These are phyloP conservation scores for Entelexis sorbosivorans DNA, from an alignment of 1,139 yeast species.

Conservation along the genomic window DNA sequence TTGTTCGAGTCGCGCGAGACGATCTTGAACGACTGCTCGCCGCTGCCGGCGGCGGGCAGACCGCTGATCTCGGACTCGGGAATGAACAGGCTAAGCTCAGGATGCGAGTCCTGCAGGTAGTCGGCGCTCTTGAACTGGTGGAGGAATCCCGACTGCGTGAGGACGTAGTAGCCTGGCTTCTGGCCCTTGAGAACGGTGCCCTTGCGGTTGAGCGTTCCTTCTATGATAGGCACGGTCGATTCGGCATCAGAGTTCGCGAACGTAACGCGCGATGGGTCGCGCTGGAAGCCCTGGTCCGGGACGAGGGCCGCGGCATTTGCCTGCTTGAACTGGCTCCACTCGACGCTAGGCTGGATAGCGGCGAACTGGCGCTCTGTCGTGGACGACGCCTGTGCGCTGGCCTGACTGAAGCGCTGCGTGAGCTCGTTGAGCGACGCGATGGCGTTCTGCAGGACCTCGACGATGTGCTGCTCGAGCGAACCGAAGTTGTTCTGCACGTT, in stretches of 20 bases:
- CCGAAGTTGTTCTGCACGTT: slow-evolving; percentile 35
- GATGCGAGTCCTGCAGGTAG: slow-evolving; percentile 34
- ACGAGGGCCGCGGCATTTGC: slow-evolving; percentile 29
- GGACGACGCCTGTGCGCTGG: slow-evolving; percentile 27
- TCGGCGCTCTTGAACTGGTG: slow-evolving; percentile 40
- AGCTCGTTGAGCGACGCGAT: slow-evolving; percentile 29
- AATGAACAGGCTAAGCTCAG: slow-evolving; percentile 38
- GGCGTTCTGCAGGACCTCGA: slow-evolving; percentile 36
- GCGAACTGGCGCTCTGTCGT: slow-evolving; percentile 29
- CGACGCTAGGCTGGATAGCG: slow-evolving; percentile 32
- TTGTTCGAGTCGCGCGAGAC: slow-evolving; percentile 36
- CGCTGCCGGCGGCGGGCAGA: slow-evolving; percentile 29
- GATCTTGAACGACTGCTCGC: slow-evolving; percentile 36
- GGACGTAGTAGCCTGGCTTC: slow-evolving; percentile 37
- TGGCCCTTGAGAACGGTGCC: slow-evolving; percentile 37
- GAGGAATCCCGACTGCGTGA: slow-evolving; percentile 37
- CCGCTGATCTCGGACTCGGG: slow-evolving; percentile 39
- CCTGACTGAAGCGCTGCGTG: slow-evolving; percentile 28
- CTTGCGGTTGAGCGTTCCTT: slow-evolving; percentile 39
- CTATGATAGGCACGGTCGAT: slow-evolving; percentile 37
- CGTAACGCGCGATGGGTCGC: slow-evolving; percentile 31
- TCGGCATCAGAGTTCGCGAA: slow-evolving; percentile 35
- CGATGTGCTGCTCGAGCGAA: slow-evolving; percentile 37
- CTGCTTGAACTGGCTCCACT: slow-evolving; percentile 37
- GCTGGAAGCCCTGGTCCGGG: slow-evolving; percentile 31